Conservation (phyloP, 257 asterid species). For the Solanum clarkiae region DNA sequence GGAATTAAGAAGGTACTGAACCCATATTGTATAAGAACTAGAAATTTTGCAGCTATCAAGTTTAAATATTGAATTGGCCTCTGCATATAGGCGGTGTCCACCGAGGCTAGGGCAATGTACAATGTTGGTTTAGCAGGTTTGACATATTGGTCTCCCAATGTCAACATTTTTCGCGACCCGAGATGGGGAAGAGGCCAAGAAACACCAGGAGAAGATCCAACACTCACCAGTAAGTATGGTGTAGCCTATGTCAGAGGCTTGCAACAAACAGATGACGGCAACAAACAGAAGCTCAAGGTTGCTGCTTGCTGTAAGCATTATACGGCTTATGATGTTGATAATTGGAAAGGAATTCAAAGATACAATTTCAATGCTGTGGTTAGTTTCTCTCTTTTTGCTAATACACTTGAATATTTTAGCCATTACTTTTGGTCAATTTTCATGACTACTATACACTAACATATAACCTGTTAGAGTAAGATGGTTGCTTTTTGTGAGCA, state of each 20-base stretch:
- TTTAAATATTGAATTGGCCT: neutral
- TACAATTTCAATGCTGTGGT: slow-evolving; percentile 55
- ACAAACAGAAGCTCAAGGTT: slow-evolving; percentile 32
- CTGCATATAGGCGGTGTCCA: slow-evolving; percentile 59
- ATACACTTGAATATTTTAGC: neutral
- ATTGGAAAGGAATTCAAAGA: slow-evolving; percentile 60
- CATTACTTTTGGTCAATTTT: neutral
- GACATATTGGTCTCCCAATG: slow-evolving; percentile 75
- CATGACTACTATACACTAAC: neutral
- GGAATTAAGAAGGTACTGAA: neutral
- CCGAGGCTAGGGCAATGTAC: slow-evolving; percentile 83
- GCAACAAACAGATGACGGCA: slow-evolving; percentile 49
- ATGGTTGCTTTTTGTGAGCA: neutral
- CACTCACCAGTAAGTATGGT: slow-evolving; percentile 34
- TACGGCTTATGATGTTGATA: slow-evolving; percentile 70
- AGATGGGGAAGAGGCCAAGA: slow-evolving; percentile 90
- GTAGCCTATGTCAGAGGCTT: slow-evolving; percentile 45
- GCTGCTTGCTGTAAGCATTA: slow-evolving; percentile 72
- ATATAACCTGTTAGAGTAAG: neutral
- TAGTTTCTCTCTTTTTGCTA: neutral
- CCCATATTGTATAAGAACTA: neutral
- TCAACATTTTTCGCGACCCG: slow-evolving; percentile 74
- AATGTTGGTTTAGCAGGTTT: slow-evolving; percentile 69
- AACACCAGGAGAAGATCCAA: slow-evolving; percentile 31
- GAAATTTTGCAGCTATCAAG: neutral